Percentiles rank a stretch among this genome's conserved stretches.
Conservation (phyloP, 148 eudicot genomes). For the Dianthus caryophyllus region DNA sequence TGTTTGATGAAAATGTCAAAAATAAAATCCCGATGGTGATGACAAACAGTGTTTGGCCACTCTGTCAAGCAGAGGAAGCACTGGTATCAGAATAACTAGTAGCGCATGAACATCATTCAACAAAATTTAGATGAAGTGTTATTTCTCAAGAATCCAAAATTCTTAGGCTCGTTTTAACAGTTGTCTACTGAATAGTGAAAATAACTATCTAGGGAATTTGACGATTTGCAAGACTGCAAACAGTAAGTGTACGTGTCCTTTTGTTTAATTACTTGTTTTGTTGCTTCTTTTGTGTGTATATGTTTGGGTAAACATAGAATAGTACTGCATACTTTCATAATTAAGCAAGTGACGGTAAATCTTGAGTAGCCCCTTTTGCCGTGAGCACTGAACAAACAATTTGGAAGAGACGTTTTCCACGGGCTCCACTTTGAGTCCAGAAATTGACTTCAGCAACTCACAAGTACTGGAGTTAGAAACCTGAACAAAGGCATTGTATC, state of each 20-base stretch:
- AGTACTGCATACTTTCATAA: constrained; percentile 56
- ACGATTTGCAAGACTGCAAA: constrained; percentile 1
- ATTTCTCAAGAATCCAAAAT: no score
- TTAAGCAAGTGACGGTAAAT: constrained; percentile 90
- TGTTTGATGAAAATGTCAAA: neutral
- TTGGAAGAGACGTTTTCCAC: constrained; percentile 94
- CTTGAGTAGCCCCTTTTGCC: constrained; percentile 87
- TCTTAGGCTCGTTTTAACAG: no score
- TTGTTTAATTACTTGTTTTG: neutral
- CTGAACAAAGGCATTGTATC: constrained; percentile 30
- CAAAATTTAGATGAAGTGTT: no score
- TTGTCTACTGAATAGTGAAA: no score
- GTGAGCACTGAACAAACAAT: constrained; percentile 97
- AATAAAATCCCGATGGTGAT: neutral
- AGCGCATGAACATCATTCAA: neutral
- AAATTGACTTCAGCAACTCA: constrained; percentile 79
- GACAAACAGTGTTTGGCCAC: neutral
- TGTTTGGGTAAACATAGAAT: neutral
- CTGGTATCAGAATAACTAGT: neutral
- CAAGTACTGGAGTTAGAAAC: constrained; percentile 83
- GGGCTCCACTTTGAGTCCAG: constrained; percentile 85
- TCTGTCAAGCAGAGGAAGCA: neutral
- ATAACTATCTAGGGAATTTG: neutral
- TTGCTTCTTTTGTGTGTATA: no score
- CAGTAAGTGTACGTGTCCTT: neutral